Evolutionary conservation across 768 basidiomycete species (phyloP).

Genomic region (Mycena kentingensis): DNA sequence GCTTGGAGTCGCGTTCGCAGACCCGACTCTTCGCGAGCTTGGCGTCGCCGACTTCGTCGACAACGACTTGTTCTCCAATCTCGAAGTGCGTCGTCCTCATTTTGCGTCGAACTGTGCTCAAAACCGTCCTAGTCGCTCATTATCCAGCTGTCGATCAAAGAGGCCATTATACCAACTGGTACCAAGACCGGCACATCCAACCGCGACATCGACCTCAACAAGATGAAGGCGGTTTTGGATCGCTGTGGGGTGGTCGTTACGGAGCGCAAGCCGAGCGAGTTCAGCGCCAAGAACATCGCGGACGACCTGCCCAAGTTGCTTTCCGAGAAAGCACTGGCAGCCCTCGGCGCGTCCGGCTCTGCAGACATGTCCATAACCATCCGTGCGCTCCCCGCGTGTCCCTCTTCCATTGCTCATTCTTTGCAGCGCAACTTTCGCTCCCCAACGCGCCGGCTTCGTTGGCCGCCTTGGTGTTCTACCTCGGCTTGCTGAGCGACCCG

Average conservation of each 20-base stretch:
- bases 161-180: constrained; percentile 83
- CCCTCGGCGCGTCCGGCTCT: constrained; percentile 38
- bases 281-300: constrained; percentile 73
- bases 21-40: constrained; percentile 80
- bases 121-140: constrained; percentile 70
- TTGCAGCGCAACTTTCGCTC: constrained; percentile 74
- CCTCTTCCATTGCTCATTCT: constrained; percentile 1
- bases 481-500: constrained; percentile 75
- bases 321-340: constrained; percentile 43
- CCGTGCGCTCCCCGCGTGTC: constrained; percentile 37
- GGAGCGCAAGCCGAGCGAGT: constrained; percentile 87
- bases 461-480: constrained; percentile 79
- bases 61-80: constrained; percentile 94
- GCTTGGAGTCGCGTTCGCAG: constrained; percentile 89
- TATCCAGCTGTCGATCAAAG: constrained; percentile 97
- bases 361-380: constrained; percentile 55
- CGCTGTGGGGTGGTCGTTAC: constrained; percentile 90
- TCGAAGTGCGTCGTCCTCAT: constrained; percentile 62
- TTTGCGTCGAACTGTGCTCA: background rate
- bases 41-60: constrained; percentile 92
- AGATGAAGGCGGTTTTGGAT: constrained; percentile 83
- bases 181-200: constrained; percentile 72
- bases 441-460: constrained; percentile 79
- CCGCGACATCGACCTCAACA: constrained; percentile 85
- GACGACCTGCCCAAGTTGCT: constrained; percentile 79